Evolutionary conservation across 169 alveolate species (phyloP).

Genomic region (Plasmodium gaboni): DNA sequence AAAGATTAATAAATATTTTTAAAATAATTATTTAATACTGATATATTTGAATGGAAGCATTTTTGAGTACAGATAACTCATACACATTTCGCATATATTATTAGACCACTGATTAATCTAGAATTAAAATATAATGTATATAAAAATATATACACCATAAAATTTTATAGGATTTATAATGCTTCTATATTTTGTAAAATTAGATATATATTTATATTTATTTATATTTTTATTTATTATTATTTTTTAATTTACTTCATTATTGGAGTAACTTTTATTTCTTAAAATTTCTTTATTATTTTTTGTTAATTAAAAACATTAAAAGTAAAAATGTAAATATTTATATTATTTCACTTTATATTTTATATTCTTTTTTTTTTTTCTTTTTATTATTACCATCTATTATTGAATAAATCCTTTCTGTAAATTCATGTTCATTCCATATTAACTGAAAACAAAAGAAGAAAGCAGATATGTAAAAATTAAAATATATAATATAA

Average conservation of each 20-base stretch:
- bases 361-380: background rate
- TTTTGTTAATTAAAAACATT: conserved; percentile 18
- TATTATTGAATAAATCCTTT: conserved; percentile 54
- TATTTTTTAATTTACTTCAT: conserved; percentile 54
- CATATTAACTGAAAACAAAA: conserved; percentile 15
- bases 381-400: conserved; percentile 34
- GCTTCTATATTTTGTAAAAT: background rate
- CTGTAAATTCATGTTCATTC: conserved; percentile 17
- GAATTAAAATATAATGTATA: conserved; percentile 3
- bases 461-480: conserved; percentile 10
- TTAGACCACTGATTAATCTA: conserved; percentile 75
- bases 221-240: conserved; percentile 14
- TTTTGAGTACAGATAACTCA: conserved; percentile 58
- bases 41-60: conserved; percentile 65
- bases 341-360: background rate
- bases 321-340: background rate
- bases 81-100: conserved; percentile 46
- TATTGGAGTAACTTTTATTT: conserved; percentile 65
- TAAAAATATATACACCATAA: background rate
- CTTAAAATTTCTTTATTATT: conserved; percentile 33
- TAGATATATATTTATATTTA: background rate
- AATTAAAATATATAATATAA: conserved; percentile 16
- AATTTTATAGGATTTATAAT: background rate
- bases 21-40: conserved; percentile 11
- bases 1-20: too few species aligned